Evolutionary conservation across 495 filamentous ascomycete genomes (phyloP).

Genomic region (Talaromyces ruber): DNA sequence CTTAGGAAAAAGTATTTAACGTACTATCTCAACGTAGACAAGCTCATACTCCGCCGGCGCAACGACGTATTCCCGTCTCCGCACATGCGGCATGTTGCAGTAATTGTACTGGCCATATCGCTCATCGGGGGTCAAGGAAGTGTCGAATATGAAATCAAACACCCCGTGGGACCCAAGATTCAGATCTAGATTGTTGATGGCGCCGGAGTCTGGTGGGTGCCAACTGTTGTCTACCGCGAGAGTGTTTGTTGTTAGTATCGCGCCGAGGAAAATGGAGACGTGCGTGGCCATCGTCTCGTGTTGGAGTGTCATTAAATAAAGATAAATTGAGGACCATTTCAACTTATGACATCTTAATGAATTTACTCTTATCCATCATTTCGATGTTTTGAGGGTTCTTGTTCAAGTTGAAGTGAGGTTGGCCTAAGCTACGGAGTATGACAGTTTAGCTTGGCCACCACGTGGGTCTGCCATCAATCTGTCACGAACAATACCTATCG

Average conservation of each 20-base stretch:
- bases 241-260: background rate
- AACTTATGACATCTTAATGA: background rate
- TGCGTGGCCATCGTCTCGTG: background rate
- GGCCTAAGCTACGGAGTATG: background rate
- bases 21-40: slow-evolving; percentile 57
- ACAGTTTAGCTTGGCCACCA: background rate
- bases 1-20: slow-evolving; percentile 2
- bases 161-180: slow-evolving; percentile 43
- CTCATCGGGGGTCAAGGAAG: slow-evolving; percentile 36
- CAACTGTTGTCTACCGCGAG: slow-evolving; percentile 38
- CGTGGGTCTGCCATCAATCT: background rate
- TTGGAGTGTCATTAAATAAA: background rate
- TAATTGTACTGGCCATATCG: slow-evolving; percentile 57
- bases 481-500: background rate
- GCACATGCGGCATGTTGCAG: slow-evolving; percentile 74
- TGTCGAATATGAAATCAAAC: slow-evolving; percentile 58
- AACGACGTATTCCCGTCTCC: slow-evolving; percentile 43
- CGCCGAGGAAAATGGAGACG: background rate
- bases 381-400: background rate
- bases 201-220: slow-evolving; percentile 47
- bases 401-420: background rate
- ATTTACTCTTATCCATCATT: background rate
- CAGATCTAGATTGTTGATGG: slow-evolving; percentile 46
- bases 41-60: slow-evolving; percentile 42
- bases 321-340: background rate